Evolutionary conservation across 306 rosid genomes (phyloP).

Genomic region (Lathyrus oleraceus): DNA sequence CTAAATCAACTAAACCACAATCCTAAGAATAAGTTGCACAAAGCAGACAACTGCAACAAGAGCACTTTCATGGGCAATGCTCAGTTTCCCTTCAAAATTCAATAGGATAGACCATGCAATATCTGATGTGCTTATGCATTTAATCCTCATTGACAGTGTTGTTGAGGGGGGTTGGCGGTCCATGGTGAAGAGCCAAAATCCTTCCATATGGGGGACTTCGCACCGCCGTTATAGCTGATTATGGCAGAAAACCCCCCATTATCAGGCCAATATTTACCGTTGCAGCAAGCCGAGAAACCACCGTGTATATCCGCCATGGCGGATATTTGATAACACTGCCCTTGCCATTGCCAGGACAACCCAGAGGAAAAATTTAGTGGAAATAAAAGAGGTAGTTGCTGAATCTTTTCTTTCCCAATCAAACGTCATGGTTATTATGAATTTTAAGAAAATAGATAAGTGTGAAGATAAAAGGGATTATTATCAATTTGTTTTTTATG

Average conservation of each 20-base stretch:
- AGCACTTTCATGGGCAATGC: neutral
- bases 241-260: too few relatives aligned
- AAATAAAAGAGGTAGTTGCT: neutral
- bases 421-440: neutral
- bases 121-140: conserved; percentile 9
- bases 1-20: conserved; percentile 11
- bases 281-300: too few relatives aligned
- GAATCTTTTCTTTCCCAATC: conserved; percentile 19
- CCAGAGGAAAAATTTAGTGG: neutral
- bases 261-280: too few relatives aligned
- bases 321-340: too few relatives aligned
- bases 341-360: neutral
- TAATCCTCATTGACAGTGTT: neutral
- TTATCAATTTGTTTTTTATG: neutral
- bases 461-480: neutral
- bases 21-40: conserved; percentile 15
- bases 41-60: conserved; percentile 3
- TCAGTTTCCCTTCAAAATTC: neutral
- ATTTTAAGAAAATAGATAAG: neutral
- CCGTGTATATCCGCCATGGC: too few relatives aligned
- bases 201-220: too few relatives aligned
- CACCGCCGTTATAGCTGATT: too few relatives aligned
- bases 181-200: too few relatives aligned
- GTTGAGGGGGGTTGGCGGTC: too few relatives aligned
- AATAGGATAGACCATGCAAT: conserved; percentile 10